Evolutionary conservation across 2,329 filamentous ascomycete species (phyloP).

Genomic region (Colletotrichum sp.): DNA sequence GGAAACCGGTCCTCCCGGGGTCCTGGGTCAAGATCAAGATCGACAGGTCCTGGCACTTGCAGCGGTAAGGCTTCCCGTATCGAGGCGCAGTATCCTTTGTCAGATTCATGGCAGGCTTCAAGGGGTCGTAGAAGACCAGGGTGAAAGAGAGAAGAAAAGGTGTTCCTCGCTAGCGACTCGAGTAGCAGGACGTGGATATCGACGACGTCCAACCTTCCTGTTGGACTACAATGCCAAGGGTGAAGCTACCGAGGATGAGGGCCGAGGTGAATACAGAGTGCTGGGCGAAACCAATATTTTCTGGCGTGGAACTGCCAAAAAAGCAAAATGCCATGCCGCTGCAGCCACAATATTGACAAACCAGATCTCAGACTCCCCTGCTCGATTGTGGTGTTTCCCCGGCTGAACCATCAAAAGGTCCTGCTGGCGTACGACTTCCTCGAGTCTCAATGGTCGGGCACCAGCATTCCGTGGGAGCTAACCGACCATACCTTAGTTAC

Average conservation of each 20-base stretch:
- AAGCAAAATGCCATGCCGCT: not conserved
- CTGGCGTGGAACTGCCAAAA: not conserved
- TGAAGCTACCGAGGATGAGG: not conserved
- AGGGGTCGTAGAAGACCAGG: not conserved
- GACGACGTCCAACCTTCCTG: not conserved
- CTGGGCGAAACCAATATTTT: not conserved
- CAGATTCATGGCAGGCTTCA: not conserved
- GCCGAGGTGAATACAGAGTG: not conserved
- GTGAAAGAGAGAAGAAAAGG: not conserved
- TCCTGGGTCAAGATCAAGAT: not conserved
- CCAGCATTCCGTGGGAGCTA: not conserved
- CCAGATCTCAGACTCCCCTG: not conserved
- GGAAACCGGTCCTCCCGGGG: not conserved
- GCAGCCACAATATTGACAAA: constrained; percentile 1
- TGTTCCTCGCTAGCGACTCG: not conserved
- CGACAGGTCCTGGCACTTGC: not conserved
- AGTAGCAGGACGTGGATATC: not conserved
- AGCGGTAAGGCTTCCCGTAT: not conserved
- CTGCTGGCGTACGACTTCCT: not conserved
- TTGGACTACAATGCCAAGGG: not conserved
- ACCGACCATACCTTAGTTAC: not conserved
- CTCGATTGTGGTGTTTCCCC: not conserved
- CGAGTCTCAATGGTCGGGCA: not conserved
- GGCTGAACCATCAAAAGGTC: not conserved
- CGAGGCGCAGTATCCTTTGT: constrained; percentile 14